Percentiles rank a stretch among this genome's conserved stretches.
Conservation (phyloP, 306 rosid genomes). For the Lupinus albus region DNA sequence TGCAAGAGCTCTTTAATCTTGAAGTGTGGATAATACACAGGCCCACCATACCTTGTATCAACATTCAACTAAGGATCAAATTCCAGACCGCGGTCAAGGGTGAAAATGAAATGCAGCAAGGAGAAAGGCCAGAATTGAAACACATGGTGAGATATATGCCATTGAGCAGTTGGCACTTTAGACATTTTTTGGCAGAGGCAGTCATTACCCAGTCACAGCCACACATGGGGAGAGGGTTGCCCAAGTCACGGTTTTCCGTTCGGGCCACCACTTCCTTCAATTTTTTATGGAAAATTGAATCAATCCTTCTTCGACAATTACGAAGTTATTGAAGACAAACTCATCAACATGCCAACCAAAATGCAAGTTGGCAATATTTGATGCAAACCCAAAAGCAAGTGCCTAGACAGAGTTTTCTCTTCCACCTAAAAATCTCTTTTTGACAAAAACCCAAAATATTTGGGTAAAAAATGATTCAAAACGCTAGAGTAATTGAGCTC, state of each 20-base stretch:
- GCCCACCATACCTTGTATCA: too few relatives aligned
- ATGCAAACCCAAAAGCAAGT: too few relatives aligned
- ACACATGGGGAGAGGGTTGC: too few relatives aligned
- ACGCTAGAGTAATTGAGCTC: constrained; percentile 30
- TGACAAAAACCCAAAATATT: background rate
- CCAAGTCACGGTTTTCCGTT: background rate
- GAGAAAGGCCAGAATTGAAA: background rate
- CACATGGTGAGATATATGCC: background rate
- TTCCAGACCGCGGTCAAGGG: too few relatives aligned
- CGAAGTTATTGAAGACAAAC: background rate
- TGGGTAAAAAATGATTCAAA: background rate
- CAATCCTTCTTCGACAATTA: constrained; percentile 1
- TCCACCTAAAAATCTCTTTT: constrained; percentile 21
- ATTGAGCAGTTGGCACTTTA: background rate
- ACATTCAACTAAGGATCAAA: too few relatives aligned
- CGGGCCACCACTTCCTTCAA: background rate
- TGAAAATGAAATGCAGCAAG: background rate
- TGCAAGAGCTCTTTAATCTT: too few relatives aligned
- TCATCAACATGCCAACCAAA: background rate
- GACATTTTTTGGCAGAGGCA: background rate
- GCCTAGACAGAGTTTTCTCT: constrained; percentile 6
- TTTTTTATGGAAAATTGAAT: background rate
- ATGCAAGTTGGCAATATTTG: too few relatives aligned
- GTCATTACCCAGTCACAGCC: background rate
- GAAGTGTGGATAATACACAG: too few relatives aligned